Base-by-base conservation (phyloP, 23 red algal species). In the Gracilaria vermiculophylla region DNA sequence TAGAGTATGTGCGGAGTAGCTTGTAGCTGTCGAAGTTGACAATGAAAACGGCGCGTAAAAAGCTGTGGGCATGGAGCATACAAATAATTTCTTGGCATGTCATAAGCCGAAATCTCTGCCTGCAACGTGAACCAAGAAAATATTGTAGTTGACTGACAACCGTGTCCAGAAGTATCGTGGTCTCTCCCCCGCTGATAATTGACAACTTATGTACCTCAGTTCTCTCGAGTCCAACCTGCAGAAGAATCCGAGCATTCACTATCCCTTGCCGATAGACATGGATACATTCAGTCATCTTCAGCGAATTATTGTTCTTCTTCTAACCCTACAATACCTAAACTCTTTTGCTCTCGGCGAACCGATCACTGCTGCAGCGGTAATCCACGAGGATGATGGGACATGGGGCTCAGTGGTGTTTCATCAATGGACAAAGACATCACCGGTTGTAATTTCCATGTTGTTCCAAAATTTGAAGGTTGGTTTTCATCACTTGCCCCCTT, bases 331-430 rank as follows among this genome's bases (percentile, higher is more conserved):
- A 5, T 52, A 4, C 24, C 5, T 39, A 0, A 56, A 33, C 48
- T 21, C 45, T 51, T 28, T 57, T 13, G 13, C 74, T 12, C 21
- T 43, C 16, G 53, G 35, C 56, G 78, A 47, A 61, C 78, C 48
- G 1, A 24, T 45, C 37, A 71, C 61, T n/a, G 81, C 81, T 2
- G 29, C 42, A 11, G 81, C 81, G 25, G 28, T 86, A 21, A 51
- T 86, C 11, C 66, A 86, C 41, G 60, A 86, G n/a, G 81, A 86
- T 15, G 81, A 86, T 53, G 81, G 81, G 29, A 70, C 64, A 27
- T 86, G 65, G 61, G 81, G 81, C 45, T 86, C 81, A 20, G 41
- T 86, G 4, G 66, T 86, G 5, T 86, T 86, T 42, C 81, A 71
- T 42, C 81, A 86, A 43, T 71, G 61, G 81, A 54, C 36, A 25